These are phyloP conservation scores for Calonectria fujianensis DNA, from an alignment of 2,329 filamentous ascomycete species.

Conservation along the genomic window DNA sequence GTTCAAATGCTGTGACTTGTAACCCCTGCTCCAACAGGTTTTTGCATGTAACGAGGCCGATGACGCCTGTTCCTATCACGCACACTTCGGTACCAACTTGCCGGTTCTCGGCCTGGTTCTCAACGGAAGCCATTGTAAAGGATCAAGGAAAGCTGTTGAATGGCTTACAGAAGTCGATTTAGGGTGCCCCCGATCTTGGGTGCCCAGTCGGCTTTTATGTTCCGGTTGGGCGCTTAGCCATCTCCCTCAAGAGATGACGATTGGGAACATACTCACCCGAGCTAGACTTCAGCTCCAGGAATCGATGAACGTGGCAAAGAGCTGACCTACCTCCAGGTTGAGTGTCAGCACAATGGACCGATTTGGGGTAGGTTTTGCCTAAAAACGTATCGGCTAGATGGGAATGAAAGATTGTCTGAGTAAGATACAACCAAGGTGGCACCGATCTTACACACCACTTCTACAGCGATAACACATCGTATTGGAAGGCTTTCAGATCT, in stretches of 20 bases:
- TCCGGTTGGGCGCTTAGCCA: not conserved
- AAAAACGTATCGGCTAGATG: not conserved
- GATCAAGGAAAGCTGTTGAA: no score
- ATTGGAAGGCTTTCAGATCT: not conserved
- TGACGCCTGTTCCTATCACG: conserved; percentile 57
- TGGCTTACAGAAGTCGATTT: not conserved
- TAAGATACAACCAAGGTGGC: not conserved
- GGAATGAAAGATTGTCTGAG: not conserved
- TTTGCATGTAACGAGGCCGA: conserved; percentile 64
- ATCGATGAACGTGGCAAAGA: not conserved
- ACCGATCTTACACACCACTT: not conserved
- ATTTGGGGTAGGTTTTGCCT: not conserved
- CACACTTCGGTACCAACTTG: conserved; percentile 52
- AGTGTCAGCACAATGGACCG: not conserved
- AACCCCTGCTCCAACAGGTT: conserved; percentile 66
- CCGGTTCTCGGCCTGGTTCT: conserved; percentile 38
- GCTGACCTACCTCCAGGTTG: not conserved
- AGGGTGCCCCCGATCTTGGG: not conserved
- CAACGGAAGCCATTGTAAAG: conserved; percentile 41
- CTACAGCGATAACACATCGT: not conserved
- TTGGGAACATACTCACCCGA: no score
- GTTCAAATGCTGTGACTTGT: conserved; percentile 64
- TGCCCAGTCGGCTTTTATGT: not conserved
- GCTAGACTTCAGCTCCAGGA: not conserved
- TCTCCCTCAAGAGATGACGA: not conserved